Conservation (phyloP, 2,329 filamentous ascomycete genomes). For the Fusarium agapanthi region DNA sequence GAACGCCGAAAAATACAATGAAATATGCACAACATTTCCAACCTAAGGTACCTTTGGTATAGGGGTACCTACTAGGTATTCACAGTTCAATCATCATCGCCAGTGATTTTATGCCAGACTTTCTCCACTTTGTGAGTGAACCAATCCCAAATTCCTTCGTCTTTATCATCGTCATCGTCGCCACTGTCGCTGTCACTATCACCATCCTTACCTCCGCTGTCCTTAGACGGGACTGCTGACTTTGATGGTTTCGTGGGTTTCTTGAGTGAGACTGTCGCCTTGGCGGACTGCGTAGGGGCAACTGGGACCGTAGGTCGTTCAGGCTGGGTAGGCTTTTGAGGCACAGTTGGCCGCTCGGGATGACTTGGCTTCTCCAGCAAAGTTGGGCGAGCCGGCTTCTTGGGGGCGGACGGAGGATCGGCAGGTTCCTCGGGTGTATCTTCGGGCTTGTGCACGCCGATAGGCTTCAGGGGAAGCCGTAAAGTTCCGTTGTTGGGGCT, state of each 20-base stretch:
- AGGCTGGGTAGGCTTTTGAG: conserved; percentile 26
- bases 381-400: conserved; percentile 34
- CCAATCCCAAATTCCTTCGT: conserved; percentile 60
- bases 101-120: conserved; percentile 56
- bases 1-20: conserved; percentile 24
- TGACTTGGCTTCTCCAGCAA: conserved; percentile 26
- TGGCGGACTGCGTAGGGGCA: conserved; percentile 23
- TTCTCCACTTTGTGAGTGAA: conserved; percentile 57
- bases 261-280: conserved; percentile 30
- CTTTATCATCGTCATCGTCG: conserved; percentile 41
- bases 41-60: no score
- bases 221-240: conserved; percentile 20
- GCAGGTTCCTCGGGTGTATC: conserved; percentile 58
- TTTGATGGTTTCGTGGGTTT: conserved; percentile 28
- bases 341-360: conserved; percentile 23
- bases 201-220: conserved; percentile 13
- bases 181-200: conserved; percentile 23
- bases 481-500: conserved; percentile 89
- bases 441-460: conserved; percentile 68
- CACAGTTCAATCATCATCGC: conserved; percentile 34
- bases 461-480: conserved; percentile 71
- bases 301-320: conserved; percentile 18
- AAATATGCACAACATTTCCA: neutral
- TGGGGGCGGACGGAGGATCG: conserved; percentile 54
- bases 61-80: neutral